A percentile compares a stretch with the other conserved stretches of the same genome.
Conservation (phyloP, 768 basidiomycete species). For the Dentipellis sp. region DNA sequence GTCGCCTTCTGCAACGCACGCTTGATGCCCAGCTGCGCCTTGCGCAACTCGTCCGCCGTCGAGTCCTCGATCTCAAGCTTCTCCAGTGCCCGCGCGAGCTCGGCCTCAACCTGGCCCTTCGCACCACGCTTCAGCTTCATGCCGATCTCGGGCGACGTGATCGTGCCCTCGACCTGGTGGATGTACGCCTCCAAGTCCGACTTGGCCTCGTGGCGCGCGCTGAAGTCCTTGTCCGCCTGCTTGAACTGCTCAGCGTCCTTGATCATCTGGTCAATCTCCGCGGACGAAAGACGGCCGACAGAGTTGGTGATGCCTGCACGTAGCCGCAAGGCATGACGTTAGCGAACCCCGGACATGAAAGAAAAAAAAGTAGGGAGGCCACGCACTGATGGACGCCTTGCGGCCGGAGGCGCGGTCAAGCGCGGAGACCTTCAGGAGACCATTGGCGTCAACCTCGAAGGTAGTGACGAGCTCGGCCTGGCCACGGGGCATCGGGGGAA, state of each 20-base stretch:
- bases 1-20: constrained; percentile 97
- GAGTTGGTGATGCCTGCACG: constrained; percentile 89
- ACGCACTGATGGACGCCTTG: constrained; percentile 93
- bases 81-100: constrained; percentile 97
- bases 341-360: neutral
- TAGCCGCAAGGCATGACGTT: neutral
- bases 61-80: constrained; percentile 97
- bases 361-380: neutral
- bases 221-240: constrained; percentile 96
- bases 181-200: constrained; percentile 97
- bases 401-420: constrained; percentile 98
- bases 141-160: constrained; percentile 92
- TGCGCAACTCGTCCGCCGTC: constrained; percentile 88
- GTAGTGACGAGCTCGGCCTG: constrained; percentile 99
- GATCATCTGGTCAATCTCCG: constrained; percentile 99
- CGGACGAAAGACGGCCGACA: constrained; percentile 93
- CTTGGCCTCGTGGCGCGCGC: constrained; percentile 95
- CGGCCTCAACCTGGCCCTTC: constrained; percentile 89
- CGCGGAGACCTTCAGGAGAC: constrained; percentile 97
- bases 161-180: constrained; percentile 93
- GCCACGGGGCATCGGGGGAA: constrained; percentile 98
- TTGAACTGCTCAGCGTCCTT: constrained; percentile 98
- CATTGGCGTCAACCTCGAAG: constrained; percentile 99
- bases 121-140: constrained; percentile 99
- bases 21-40: constrained; percentile 92